Percentiles rank a stretch among this genome's conserved stretches.
Evolutionary conservation across 2,329 filamentous ascomycete species (phyloP).

Genomic region (Ceratocystis smalleyi): DNA sequence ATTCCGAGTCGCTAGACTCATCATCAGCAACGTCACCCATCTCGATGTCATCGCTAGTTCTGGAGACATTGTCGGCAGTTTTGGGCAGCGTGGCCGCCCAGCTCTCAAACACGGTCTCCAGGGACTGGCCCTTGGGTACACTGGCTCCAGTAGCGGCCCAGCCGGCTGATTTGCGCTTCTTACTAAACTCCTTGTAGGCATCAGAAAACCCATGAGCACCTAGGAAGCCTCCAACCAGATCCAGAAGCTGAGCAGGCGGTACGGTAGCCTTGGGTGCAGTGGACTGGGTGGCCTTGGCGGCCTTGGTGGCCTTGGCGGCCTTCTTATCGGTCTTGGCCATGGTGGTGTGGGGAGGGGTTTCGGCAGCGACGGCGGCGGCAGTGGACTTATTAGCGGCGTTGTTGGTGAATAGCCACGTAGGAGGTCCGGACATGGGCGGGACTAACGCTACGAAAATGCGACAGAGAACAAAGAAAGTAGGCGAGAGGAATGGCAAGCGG

Average conservation of each 20-base stretch:
- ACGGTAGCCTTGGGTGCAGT: constrained; percentile 20
- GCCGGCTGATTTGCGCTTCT: constrained; percentile 42
- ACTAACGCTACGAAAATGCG: background rate
- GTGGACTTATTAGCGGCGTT: constrained; percentile 22
- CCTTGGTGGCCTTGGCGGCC: constrained; percentile 18
- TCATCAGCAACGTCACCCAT: constrained; percentile 18
- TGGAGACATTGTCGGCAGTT: constrained; percentile 3
- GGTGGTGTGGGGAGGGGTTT: constrained; percentile 13
- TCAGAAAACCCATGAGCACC: constrained; percentile 47
- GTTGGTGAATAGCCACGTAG: constrained; percentile 32
- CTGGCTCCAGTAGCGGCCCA: constrained; percentile 26
- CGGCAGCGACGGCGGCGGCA: constrained; percentile 17
- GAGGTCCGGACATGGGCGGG: constrained; percentile 20
- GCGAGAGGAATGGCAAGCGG: background rate
- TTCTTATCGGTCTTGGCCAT: constrained; percentile 26
- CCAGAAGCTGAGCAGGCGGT: constrained; percentile 46
- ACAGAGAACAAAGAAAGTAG: background rate
- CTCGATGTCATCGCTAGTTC: constrained; percentile 17
- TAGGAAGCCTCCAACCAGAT: constrained; percentile 52
- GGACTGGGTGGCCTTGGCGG: constrained; percentile 9
- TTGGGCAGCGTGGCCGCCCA: constrained; percentile 29
- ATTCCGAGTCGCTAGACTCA: constrained; percentile 13
- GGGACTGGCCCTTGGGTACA: constrained; percentile 24
- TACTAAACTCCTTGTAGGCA: constrained; percentile 46
- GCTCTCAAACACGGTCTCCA: constrained; percentile 35